phyloP scores from a whole-genome alignment of 106 monocot genomes.

The Narthecium ossifragum region DNA sequence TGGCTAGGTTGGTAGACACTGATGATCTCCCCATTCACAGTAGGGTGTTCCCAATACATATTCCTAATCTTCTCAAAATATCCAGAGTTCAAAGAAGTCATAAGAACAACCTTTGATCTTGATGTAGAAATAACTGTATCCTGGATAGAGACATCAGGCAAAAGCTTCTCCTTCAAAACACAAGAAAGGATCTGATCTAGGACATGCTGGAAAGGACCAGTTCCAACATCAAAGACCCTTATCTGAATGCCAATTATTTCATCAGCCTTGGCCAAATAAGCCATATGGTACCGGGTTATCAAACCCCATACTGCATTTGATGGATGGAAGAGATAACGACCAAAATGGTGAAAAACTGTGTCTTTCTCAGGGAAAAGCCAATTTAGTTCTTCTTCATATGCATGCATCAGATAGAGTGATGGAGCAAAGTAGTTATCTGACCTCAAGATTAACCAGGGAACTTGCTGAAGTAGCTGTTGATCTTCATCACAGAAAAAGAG shows the following conservation, averaged over 20 bases:
- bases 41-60: slow-evolving; percentile 34
- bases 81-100: slow-evolving; percentile 26
- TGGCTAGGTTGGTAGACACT: slow-evolving; percentile 49
- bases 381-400: slow-evolving; percentile 46
- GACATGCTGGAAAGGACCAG: slow-evolving; percentile 41
- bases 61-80: slow-evolving; percentile 24
- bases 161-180: slow-evolving; percentile 24
- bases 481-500: slow-evolving; percentile 76
- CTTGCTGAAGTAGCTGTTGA: slow-evolving; percentile 37
- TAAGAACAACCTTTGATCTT: slow-evolving; percentile 30
- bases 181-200: slow-evolving; percentile 34
- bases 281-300: slow-evolving; percentile 59
- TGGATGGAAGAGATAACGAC: slow-evolving; percentile 80
- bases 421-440: slow-evolving; percentile 82
- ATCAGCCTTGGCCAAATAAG: slow-evolving; percentile 49
- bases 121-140: slow-evolving; percentile 1
- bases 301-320: slow-evolving; percentile 74
- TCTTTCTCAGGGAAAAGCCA: slow-evolving; percentile 69
- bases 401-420: slow-evolving; percentile 53
- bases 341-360: slow-evolving; percentile 78
- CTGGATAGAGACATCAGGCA: slow-evolving; percentile 29
- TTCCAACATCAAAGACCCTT: slow-evolving; percentile 41
- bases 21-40: slow-evolving; percentile 34
- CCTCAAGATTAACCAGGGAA: slow-evolving; percentile 68
- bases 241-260: slow-evolving; percentile 71